Percentiles rank a stretch among this genome's conserved stretches.
Evolutionary conservation across 208 protist genomes (phyloP).

Genomic region (Lotmaria passim): DNA sequence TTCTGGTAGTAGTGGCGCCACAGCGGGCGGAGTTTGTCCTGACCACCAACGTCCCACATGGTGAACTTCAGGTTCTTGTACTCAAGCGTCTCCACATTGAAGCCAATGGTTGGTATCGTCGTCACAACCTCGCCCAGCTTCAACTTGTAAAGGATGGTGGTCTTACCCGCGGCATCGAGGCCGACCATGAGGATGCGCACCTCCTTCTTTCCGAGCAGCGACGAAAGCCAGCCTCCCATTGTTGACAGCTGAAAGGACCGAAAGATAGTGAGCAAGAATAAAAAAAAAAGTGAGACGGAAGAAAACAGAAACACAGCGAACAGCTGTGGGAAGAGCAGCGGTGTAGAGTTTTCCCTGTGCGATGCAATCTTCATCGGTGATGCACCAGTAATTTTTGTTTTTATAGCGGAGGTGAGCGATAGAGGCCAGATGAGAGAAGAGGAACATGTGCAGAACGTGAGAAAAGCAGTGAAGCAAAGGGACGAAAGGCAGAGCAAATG

Average conservation of each 20-base stretch:
- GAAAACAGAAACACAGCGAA: background rate
- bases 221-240: conserved; percentile 72
- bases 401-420: too few species aligned
- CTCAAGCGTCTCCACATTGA: conserved; percentile 98
- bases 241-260: background rate
- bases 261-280: background rate
- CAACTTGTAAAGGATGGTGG: conserved; percentile 98
- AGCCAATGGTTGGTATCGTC: conserved; percentile 98
- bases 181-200: conserved; percentile 98
- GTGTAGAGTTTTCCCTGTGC: too few species aligned
- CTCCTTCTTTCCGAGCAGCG: conserved; percentile 95
- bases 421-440: too few species aligned
- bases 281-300: background rate
- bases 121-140: conserved; percentile 96
- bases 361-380: too few species aligned
- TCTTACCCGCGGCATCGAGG: conserved; percentile 98
- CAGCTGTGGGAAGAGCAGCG: too few species aligned
- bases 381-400: too few species aligned
- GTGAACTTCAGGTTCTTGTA: conserved; percentile 98
- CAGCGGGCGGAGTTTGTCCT: conserved; percentile 96
- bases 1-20: conserved; percentile 98
- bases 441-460: too few species aligned
- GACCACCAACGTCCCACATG: conserved; percentile 97
- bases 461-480: background rate
- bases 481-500: background rate